phyloP scores from a whole-genome alignment of 2,329 filamentous ascomycete species.

The Xylaria sp. region DNA sequence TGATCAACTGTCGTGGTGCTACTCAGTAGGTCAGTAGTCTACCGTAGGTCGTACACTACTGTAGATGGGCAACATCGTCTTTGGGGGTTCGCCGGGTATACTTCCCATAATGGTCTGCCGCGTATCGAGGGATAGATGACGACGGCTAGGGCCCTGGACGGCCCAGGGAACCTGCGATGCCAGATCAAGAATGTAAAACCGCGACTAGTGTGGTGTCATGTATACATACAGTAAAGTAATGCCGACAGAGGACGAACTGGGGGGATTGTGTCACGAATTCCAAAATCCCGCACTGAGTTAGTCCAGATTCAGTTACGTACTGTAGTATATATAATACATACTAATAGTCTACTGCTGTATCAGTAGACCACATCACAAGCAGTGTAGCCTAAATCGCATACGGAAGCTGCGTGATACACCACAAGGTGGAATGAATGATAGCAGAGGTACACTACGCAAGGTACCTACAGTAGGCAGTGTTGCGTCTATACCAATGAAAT shows the following conservation, averaged over 20 bases:
- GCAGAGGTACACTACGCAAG: background rate
- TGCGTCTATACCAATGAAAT: no score
- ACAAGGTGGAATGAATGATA: no score
- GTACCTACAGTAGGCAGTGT: background rate
- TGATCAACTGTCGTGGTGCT: no score
- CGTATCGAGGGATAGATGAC: background rate
- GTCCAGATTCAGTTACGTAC: background rate
- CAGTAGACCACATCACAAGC: no score
- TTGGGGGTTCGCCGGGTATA: background rate
- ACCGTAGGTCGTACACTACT: no score
- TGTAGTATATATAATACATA: constrained; percentile 19
- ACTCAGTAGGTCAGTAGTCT: no score
- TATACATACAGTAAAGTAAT: no score
- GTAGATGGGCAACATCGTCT: background rate
- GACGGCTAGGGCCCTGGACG: background rate
- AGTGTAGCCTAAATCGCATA: constrained; percentile 15
- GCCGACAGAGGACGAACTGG: constrained; percentile 11
- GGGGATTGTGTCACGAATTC: constrained; percentile 9
- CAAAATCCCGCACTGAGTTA: constrained; percentile 21
- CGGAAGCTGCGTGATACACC: constrained; percentile 5
- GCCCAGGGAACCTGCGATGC: constrained; percentile 10
- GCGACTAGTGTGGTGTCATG: constrained; percentile 19
- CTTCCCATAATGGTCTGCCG: background rate
- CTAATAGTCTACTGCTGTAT: no score
- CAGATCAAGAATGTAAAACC: constrained; percentile 17